These are phyloP conservation scores for Spizellomyces sp. DNA, from an alignment of 192 early-diverging fungal genomes.

Conservation along the genomic window DNA sequence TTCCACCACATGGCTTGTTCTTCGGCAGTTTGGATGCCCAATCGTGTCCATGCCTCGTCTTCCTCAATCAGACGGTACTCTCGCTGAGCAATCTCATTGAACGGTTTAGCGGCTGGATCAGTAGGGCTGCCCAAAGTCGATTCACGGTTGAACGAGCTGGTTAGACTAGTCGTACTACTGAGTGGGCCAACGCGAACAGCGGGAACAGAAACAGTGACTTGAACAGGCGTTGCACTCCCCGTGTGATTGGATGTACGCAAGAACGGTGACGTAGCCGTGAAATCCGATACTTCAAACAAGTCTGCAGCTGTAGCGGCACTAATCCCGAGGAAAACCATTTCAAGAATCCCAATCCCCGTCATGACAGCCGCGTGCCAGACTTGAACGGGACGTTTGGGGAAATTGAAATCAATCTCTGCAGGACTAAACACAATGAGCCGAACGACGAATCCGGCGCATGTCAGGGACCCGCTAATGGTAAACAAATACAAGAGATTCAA, in stretches of 20 bases:
- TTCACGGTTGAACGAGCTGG: too few relatives aligned
- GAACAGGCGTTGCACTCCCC: not conserved
- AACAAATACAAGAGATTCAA: not conserved
- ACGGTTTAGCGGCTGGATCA: not conserved
- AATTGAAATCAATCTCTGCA: not conserved
- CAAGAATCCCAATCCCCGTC: not conserved
- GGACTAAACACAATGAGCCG: not conserved
- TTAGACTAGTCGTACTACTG: not conserved
- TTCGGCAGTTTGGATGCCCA: not conserved
- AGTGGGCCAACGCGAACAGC: not conserved
- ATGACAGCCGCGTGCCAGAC: not conserved
- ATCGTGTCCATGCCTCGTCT: not conserved
- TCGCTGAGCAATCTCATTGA: not conserved
- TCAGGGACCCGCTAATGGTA: not conserved
- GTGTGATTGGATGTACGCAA: not conserved
- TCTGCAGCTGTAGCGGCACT: not conserved
- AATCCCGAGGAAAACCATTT: not conserved
- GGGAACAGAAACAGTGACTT: not conserved
- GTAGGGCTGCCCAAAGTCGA: not conserved
- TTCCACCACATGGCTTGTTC: constrained; percentile 3
- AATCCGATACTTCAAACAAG: not conserved
- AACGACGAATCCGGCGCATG: not conserved
- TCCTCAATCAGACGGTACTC: not conserved
- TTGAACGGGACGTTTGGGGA: not conserved
- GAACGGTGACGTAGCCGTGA: not conserved